Conservation (phyloP, 352 stramenopile genomes). For the Phytophthora citrophthora region DNA sequence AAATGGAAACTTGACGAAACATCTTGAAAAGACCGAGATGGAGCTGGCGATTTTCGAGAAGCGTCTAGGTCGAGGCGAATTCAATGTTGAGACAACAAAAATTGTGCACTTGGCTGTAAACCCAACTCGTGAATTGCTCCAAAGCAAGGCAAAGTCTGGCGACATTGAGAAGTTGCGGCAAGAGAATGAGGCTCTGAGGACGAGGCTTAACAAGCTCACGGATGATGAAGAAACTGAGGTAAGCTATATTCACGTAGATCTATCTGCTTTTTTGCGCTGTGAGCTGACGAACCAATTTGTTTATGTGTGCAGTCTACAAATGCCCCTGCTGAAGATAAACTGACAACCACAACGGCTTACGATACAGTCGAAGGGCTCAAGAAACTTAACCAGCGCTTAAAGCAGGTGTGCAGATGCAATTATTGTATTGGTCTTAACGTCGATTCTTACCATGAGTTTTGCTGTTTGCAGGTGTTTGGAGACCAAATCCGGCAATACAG, state of each 20-base stretch:
- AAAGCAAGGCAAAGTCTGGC: slow-evolving; percentile 43
- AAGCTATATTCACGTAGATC: background rate
- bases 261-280: background rate
- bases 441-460: background rate
- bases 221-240: slow-evolving; percentile 42
- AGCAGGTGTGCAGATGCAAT: slow-evolving; percentile 53
- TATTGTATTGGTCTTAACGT: background rate
- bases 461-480: slow-evolving; percentile 66
- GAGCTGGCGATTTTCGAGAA: slow-evolving; percentile 75
- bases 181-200: slow-evolving; percentile 62
- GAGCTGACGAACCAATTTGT: background rate
- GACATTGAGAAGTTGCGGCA: slow-evolving; percentile 55
- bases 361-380: slow-evolving; percentile 88
- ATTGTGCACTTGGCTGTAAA: slow-evolving; percentile 90
- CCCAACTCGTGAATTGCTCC: slow-evolving; percentile 71
- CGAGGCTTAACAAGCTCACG: slow-evolving; percentile 48
- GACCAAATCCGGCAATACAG: slow-evolving; percentile 91
- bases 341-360: slow-evolving; percentile 85
- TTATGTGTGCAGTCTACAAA: slow-evolving; percentile 19
- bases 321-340: slow-evolving; percentile 31
- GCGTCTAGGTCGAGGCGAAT: slow-evolving; percentile 73
- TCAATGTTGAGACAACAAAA: slow-evolving; percentile 85
- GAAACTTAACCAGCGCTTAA: slow-evolving; percentile 87
- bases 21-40: slow-evolving; percentile 72
- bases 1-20: slow-evolving; percentile 53